Base-by-base conservation (phyloP, 805 yeast genomes). In the Candida boleticola region DNA sequence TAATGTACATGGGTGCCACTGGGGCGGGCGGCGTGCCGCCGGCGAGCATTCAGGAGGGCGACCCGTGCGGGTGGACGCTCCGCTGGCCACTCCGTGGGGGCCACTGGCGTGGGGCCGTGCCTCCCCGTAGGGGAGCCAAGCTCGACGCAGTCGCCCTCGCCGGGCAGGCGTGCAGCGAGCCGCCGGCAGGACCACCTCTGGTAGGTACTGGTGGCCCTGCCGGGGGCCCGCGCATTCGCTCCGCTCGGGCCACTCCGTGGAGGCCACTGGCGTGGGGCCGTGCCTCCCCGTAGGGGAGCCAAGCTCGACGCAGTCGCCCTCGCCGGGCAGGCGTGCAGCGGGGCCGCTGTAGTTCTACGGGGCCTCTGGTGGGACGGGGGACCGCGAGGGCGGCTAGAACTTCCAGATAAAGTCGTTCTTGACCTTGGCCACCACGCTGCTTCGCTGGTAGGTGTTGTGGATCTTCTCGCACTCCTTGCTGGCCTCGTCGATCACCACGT, bases 401-500 rank as follows among this genome's bases (percentile, higher is more conserved):
- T 66, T 72, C 89, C 89, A 84, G n/a, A 79, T 61, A 51, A 76
- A 82, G 52, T 82, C 87, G 11, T 54, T 54, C 16, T 65, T 63
- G 3, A 85, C 62, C 49, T 77, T 79, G 3, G 63, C 54, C 20
- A 68, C 66, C 10, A 88, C 61, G 0, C 66, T 53, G 35, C 68
- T 62, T 37, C 73, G 49, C 57, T 88, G 77, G 33, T 81, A 61
- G 16, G 54, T 48, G 27, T 50, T 53, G 52, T 77, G 82, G 9
- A 76, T 51, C 19, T 52, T 45, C 18, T 73, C 71, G 29, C 83
- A 73, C 37, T 72, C 70, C 5, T 55, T 48, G 21, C 77, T 78
- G 5, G 83, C 82, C 6, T 41, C 36, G 20, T 78, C 81, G n/a
- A 88, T 61, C 3, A 76, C 73, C 3, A 60, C 54, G 33, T 79